Conservation (phyloP, 306 rosid species). For the Bauhinia variegata region DNA sequence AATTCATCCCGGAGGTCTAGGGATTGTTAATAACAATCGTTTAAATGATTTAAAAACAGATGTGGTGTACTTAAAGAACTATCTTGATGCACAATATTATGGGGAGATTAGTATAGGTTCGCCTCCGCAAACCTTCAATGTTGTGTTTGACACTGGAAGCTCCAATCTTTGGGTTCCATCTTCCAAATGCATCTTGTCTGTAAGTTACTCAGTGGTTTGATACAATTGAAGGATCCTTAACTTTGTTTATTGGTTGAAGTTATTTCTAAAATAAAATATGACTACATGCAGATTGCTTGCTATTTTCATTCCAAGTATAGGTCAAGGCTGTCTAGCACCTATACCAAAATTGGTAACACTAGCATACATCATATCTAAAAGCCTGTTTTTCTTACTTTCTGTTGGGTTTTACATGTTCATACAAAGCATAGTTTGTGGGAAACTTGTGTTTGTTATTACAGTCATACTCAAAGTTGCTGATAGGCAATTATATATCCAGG, state of each 20-base stretch:
- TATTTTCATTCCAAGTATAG: constrained; percentile 68
- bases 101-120: constrained; percentile 90
- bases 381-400: not conserved
- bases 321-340: constrained; percentile 53
- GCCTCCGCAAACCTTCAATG: constrained; percentile 80
- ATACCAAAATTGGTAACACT: constrained; percentile 48
- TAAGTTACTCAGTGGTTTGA: constrained; percentile 41
- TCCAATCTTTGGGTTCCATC: constrained; percentile 92
- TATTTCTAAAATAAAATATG: constrained; percentile 28
- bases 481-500: constrained; percentile 36
- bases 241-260: not conserved
- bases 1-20: too few species aligned
- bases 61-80: constrained; percentile 73
- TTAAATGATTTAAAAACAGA: constrained; percentile 23
- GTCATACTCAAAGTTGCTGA: constrained; percentile 14
- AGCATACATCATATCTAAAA: constrained; percentile 1
- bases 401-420: not conserved
- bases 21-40: constrained; percentile 11
- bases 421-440: not conserved
- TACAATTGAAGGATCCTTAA: constrained; percentile 14
- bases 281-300: constrained; percentile 71
- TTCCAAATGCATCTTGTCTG: constrained; percentile 75
- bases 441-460: not conserved
- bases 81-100: constrained; percentile 88
- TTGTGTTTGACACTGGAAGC: constrained; percentile 88